phyloP scores from a whole-genome alignment of 2,329 filamentous ascomycete genomes.

The Monosporascus sp. region DNA sequence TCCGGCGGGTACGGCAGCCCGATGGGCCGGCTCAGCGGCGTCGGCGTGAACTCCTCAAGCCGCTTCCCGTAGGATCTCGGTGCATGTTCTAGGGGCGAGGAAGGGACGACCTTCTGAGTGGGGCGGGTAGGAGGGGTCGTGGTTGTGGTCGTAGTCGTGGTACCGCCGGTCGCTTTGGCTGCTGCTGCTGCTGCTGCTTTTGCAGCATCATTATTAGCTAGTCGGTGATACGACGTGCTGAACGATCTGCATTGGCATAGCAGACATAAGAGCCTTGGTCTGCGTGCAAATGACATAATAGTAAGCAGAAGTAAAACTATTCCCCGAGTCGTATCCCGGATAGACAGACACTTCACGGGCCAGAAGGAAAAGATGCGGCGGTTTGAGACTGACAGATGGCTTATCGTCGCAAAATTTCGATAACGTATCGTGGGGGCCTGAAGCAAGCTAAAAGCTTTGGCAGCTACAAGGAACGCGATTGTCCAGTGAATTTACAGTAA shows the following conservation, averaged over 20 bases:
- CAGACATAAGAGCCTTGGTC: conserved; percentile 37
- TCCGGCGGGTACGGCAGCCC: conserved; percentile 71
- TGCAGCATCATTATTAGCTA: conserved; percentile 22
- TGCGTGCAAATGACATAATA: conserved; percentile 19
- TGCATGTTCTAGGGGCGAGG: conserved; percentile 48
- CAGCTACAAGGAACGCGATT: too few species aligned
- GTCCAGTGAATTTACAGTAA: too few species aligned
- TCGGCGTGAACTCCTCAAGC: conserved; percentile 50
- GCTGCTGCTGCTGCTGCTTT: conserved; percentile 7
- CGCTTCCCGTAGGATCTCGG: conserved; percentile 56
- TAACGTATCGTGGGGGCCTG: too few species aligned
- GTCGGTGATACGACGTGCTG: conserved; percentile 35
- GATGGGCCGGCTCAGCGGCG: conserved; percentile 66
- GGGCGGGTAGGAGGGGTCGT: conserved; percentile 7
- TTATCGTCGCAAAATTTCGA: too few species aligned
- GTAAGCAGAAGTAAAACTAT: background rate
- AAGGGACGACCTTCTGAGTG: conserved; percentile 20
- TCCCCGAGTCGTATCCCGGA: too few species aligned
- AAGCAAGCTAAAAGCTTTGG: too few species aligned
- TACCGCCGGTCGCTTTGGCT: conserved; percentile 14
- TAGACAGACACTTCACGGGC: too few species aligned
- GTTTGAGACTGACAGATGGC: too few species aligned
- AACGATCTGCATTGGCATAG: conserved; percentile 49
- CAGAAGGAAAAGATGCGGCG: too few species aligned
- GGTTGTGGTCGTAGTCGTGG: conserved; percentile 8